Conservation (phyloP, 768 basidiomycete genomes). For the Piloderma croceum region DNA sequence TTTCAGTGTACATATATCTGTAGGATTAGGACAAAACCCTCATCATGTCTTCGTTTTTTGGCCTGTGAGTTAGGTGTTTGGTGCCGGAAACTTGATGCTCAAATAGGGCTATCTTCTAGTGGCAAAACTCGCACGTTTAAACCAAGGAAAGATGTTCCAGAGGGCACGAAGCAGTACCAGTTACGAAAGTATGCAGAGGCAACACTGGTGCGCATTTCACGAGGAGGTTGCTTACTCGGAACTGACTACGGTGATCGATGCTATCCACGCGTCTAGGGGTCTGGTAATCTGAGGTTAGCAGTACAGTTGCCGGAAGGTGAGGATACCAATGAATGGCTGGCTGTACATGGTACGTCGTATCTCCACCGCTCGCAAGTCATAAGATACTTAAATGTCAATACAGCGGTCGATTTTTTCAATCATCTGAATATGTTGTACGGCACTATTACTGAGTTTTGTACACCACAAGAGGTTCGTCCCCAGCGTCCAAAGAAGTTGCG, state of each 20-base stretch:
- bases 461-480: slow-evolving; percentile 72
- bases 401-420: slow-evolving; percentile 99
- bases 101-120: too few relatives aligned
- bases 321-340: slow-evolving; percentile 98
- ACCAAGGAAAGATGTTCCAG: slow-evolving; percentile 89
- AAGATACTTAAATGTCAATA: neutral
- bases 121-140: slow-evolving; percentile 95
- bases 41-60: slow-evolving; percentile 83
- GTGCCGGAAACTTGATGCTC: too few relatives aligned
- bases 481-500: neutral
- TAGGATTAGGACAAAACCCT: too few relatives aligned
- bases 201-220: slow-evolving; percentile 78
- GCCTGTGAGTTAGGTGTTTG: slow-evolving; percentile 53
- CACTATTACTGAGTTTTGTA: slow-evolving; percentile 97
- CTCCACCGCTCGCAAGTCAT: slow-evolving; percentile 10
- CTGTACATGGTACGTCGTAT: slow-evolving; percentile 92
- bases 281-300: slow-evolving; percentile 88
- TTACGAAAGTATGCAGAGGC: slow-evolving; percentile 96
- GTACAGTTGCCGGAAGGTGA: slow-evolving; percentile 96
- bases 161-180: slow-evolving; percentile 97
- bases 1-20: too few relatives aligned
- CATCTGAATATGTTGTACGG: slow-evolving; percentile 99
- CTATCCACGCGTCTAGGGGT: slow-evolving; percentile 54
- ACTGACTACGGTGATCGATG: slow-evolving; percentile 2
- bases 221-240: slow-evolving; percentile 1